Conservation (phyloP, 495 filamentous ascomycete species). For the Sabuloglossum arenarium region DNA sequence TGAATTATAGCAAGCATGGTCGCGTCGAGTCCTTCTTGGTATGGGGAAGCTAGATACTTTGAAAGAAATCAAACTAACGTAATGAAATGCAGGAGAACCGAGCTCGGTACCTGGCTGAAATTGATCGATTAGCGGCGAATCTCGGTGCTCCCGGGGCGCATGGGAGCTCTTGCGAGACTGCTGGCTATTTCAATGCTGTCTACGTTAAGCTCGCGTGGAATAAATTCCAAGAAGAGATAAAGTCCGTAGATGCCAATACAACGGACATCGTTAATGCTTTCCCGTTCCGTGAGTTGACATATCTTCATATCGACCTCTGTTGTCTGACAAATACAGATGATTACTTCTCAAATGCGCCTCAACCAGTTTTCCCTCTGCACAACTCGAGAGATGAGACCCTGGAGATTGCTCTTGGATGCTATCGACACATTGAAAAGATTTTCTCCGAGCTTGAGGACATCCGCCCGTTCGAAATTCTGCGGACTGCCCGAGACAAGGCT, state of each 20-base stretch:
- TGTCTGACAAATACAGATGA: slow-evolving; percentile 6
- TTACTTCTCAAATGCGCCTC: slow-evolving; percentile 77
- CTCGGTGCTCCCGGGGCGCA: slow-evolving; percentile 79
- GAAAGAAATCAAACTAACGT: background rate
- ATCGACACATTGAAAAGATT: slow-evolving; percentile 76
- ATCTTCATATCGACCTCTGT: too few species aligned
- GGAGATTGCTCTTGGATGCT: slow-evolving; percentile 68
- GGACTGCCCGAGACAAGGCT: slow-evolving; percentile 69
- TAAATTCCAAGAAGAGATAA: slow-evolving; percentile 44
- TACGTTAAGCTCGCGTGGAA: slow-evolving; percentile 80
- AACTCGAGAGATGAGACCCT: slow-evolving; percentile 43
- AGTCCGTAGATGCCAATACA: slow-evolving; percentile 25
- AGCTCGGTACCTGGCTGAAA: slow-evolving; percentile 55
- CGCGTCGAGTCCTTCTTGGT: slow-evolving; percentile 80
- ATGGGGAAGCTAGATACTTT: background rate
- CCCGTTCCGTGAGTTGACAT: slow-evolving; percentile 42
- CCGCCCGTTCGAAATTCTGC: slow-evolving; percentile 82
- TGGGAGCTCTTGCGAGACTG: slow-evolving; percentile 88
- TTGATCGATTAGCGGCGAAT: slow-evolving; percentile 64
- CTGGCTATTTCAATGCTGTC: slow-evolving; percentile 85
- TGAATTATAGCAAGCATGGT: slow-evolving; percentile 83
- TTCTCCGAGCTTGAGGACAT: slow-evolving; percentile 89
- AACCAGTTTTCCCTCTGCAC: slow-evolving; percentile 53
- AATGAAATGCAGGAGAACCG: slow-evolving; percentile 39
- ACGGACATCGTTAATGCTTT: slow-evolving; percentile 53